These are phyloP conservation scores for Suillus paluster DNA, from an alignment of 768 basidiomycete genomes.

Conservation along the genomic window DNA sequence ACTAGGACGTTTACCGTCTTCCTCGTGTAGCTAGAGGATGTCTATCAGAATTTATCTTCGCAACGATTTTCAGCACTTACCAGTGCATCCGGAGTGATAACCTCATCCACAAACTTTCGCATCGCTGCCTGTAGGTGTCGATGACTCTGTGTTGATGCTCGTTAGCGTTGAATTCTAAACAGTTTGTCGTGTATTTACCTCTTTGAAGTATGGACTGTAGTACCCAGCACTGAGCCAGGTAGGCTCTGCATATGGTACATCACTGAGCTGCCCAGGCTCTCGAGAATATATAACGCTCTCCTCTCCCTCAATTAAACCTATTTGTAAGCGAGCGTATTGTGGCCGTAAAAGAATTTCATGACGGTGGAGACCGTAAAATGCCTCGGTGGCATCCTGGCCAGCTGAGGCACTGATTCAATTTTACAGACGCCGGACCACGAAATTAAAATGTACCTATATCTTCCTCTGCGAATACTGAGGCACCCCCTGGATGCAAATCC, in stretches of 20 bases:
- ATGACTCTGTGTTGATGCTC: constrained; percentile 49
- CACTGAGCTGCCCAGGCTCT: constrained; percentile 57
- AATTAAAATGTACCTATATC: constrained; percentile 63
- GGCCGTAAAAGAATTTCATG: constrained; percentile 71
- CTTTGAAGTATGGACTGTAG: constrained; percentile 75
- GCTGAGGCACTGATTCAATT: constrained; percentile 39
- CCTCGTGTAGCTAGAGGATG: constrained; percentile 47
- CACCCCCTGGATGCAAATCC: constrained; percentile 82
- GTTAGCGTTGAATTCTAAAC: constrained; percentile 25
- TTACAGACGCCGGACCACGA: neutral
- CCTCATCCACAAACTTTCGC: constrained; percentile 66
- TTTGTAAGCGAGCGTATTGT: constrained; percentile 64
- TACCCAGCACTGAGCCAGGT: constrained; percentile 71
- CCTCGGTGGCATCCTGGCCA: constrained; percentile 79
- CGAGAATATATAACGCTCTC: constrained; percentile 50
- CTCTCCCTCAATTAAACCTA: constrained; percentile 68
- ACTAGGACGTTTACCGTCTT: constrained; percentile 60
- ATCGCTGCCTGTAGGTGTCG: constrained; percentile 44
- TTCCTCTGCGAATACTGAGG: constrained; percentile 68
- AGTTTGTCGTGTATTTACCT: constrained; percentile 40
- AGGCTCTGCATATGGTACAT: constrained; percentile 81
- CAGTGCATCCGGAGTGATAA: constrained; percentile 50
- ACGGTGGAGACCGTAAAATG: constrained; percentile 80
- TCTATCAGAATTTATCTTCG: constrained; percentile 14
- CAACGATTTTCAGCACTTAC: constrained; percentile 13